Conservation (phyloP, 352 stramenopile genomes). For the Phytophthora meadii region DNA sequence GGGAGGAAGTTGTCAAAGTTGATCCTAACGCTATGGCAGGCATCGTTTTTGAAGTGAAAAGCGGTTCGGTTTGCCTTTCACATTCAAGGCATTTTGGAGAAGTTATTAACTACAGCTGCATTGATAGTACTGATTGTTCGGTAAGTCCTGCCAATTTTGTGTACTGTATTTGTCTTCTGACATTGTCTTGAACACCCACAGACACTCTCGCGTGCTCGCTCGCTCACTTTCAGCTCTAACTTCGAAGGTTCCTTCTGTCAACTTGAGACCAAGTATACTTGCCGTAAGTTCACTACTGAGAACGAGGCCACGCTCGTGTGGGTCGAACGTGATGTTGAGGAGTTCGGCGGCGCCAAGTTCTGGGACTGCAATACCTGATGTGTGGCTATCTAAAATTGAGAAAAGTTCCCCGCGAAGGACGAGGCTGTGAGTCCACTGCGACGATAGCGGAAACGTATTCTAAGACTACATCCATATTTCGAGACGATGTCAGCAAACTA, state of each 20-base stretch:
- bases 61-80: slow-evolving; percentile 5
- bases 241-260: background rate
- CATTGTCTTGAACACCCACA: background rate
- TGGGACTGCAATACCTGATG: slow-evolving; percentile 1
- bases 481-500: background rate
- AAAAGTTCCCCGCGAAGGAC: background rate
- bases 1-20: slow-evolving; percentile 1
- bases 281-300: slow-evolving; percentile 45
- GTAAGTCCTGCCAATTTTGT: slow-evolving; percentile 1
- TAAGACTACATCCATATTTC: slow-evolving; percentile 1
- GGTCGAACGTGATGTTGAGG: slow-evolving; percentile 29
- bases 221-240: slow-evolving; percentile 1
- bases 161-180: background rate
- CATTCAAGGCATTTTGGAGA: slow-evolving; percentile 9
- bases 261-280: slow-evolving; percentile 4
- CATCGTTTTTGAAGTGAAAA: slow-evolving; percentile 1
- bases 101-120: background rate
- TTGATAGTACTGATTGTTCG: background rate
- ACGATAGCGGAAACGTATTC: background rate
- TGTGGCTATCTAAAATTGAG: background rate
- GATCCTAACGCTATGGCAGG: slow-evolving; percentile 1
- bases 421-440: background rate
- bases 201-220: slow-evolving; percentile 7
- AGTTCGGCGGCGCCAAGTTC: slow-evolving; percentile 1
- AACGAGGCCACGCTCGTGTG: slow-evolving; percentile 42